Conservation (phyloP, 495 filamentous ascomycete species). For the Letharia columbiana region DNA sequence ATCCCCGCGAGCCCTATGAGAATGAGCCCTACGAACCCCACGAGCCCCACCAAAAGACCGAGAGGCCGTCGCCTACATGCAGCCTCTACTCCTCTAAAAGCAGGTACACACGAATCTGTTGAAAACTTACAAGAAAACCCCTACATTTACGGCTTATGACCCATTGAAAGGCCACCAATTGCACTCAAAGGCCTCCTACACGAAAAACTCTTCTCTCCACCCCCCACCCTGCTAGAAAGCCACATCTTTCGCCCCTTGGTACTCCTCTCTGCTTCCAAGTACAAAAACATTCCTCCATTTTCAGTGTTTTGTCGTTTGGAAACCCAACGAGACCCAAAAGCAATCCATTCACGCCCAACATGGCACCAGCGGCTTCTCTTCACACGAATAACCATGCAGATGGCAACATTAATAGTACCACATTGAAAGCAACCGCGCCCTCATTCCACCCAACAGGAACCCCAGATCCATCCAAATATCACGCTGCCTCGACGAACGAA, state of each 20-base stretch:
- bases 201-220: not conserved
- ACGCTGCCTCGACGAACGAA: conserved; percentile 66
- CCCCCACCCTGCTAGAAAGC: not conserved
- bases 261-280: no score
- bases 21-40: no score
- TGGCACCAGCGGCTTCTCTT: conserved; percentile 35
- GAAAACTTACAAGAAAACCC: no score
- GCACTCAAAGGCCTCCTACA: conserved; percentile 57
- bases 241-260: not conserved
- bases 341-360: conserved; percentile 17
- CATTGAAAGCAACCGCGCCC: conserved; percentile 41
- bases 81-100: conserved; percentile 25
- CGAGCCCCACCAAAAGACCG: not conserved
- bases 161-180: conserved; percentile 39
- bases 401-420: conserved; percentile 27
- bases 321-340: not conserved
- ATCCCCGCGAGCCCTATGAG: no score
- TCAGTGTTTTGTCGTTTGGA: not conserved
- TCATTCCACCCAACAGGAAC: conserved; percentile 43
- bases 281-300: not conserved
- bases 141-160: not conserved
- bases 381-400: conserved; percentile 19
- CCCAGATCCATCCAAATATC: conserved; percentile 50
- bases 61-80: not conserved
- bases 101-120: conserved; percentile 27